Conservation (phyloP, 176 grass and related monocot genomes). For the Melocanna baccifera region DNA sequence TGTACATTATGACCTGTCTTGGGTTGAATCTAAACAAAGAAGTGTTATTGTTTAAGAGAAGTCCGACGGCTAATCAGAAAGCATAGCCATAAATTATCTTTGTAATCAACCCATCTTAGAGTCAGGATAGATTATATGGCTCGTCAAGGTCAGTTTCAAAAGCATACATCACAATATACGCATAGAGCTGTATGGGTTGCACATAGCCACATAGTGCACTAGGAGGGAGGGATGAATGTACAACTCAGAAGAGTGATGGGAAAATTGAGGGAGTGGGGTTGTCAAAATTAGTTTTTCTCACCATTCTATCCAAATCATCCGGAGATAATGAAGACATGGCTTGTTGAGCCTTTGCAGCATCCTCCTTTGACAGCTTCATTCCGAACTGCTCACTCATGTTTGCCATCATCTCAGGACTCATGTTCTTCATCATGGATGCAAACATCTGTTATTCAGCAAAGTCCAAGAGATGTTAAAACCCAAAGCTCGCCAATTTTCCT, state of each 20-base stretch:
- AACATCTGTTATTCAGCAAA: slow-evolving; percentile 71
- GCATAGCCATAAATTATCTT: not conserved
- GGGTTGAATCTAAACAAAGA: not conserved
- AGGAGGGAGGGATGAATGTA: not conserved
- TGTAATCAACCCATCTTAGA: not conserved
- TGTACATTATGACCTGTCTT: not conserved
- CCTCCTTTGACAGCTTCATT: slow-evolving; percentile 91
- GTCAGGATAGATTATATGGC: not conserved
- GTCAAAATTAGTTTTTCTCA: slow-evolving; percentile 35
- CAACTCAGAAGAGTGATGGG: not conserved
- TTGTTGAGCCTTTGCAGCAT: slow-evolving; percentile 84
- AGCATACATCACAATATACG: not conserved
- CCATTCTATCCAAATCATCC: slow-evolving; percentile 94
- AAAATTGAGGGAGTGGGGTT: not conserved
- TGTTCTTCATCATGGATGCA: slow-evolving; percentile 90
- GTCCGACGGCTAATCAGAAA: not conserved
- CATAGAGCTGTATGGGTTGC: not conserved
- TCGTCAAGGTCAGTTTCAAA: not conserved
- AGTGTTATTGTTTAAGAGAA: not conserved
- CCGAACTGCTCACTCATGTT: slow-evolving; percentile 92
- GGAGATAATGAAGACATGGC: slow-evolving; percentile 81
- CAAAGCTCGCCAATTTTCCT: not conserved
- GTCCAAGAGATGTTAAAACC: slow-evolving; percentile 6
- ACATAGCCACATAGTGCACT: not conserved
- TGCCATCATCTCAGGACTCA: slow-evolving; percentile 96